These are phyloP conservation scores for Scutellaria baicalensis DNA, from an alignment of 257 asterid species.

Conservation along the genomic window DNA sequence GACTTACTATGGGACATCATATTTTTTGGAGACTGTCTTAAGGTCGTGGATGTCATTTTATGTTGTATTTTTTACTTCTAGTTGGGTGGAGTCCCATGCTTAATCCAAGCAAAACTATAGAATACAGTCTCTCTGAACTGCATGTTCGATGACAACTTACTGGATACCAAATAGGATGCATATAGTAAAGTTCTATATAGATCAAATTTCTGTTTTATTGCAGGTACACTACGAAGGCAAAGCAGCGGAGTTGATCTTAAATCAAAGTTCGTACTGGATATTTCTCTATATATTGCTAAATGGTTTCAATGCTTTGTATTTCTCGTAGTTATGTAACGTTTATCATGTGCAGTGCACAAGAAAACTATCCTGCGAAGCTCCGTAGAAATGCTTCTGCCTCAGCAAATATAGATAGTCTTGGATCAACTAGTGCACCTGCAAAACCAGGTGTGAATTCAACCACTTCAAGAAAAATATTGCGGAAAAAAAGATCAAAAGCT, in stretches of 20 bases:
- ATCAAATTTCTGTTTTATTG: background rate
- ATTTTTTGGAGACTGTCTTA: background rate
- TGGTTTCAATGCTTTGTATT: background rate
- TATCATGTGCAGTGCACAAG: conserved; percentile 47
- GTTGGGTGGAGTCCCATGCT: background rate
- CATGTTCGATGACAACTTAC: background rate
- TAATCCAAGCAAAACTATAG: background rate
- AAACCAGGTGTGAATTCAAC: conserved; percentile 44
- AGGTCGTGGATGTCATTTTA: background rate
- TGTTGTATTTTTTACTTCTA: background rate
- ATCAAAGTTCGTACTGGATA: conserved; percentile 36
- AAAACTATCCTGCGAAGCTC: conserved; percentile 46
- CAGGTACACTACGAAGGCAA: conserved; percentile 64
- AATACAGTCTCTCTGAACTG: background rate
- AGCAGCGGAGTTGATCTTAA: conserved; percentile 63
- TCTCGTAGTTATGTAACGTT: conserved; percentile 15
- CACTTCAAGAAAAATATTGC: background rate
- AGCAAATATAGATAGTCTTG: conserved; percentile 47
- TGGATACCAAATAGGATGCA: background rate
- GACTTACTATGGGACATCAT: background rate
- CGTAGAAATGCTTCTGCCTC: conserved; percentile 77
- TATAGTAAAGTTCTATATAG: background rate
- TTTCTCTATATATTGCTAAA: background rate
- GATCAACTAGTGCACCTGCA: conserved; percentile 35
- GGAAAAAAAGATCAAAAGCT: background rate